Conservation (phyloP, 805 yeast species). For the Candida sithepensis region DNA sequence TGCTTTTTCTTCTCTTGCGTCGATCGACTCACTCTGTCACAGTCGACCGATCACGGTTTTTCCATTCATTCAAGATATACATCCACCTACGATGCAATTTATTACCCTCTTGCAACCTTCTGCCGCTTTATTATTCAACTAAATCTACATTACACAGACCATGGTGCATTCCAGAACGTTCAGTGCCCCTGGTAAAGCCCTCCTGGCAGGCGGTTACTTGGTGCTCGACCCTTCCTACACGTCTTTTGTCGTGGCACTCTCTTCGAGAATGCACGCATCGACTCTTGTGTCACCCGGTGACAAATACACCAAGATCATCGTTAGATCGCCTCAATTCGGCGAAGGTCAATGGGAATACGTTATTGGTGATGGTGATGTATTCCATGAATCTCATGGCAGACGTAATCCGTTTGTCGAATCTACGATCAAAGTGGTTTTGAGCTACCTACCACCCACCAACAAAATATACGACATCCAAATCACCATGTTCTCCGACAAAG, state of each 20-base stretch:
- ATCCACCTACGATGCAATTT: no score
- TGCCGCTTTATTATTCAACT: no score
- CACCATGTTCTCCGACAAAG: slow-evolving; percentile 78
- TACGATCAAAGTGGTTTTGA: slow-evolving; percentile 51
- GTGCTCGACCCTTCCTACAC: slow-evolving; percentile 75
- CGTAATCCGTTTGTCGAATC: slow-evolving; percentile 75
- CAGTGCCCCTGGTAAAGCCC: slow-evolving; percentile 95
- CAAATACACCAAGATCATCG: slow-evolving; percentile 32
- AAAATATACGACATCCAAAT: slow-evolving; percentile 39
- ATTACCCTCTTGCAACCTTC: no score
- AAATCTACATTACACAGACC: no score
- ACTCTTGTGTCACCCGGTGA: slow-evolving; percentile 7
- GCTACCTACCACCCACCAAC: slow-evolving; percentile 41
- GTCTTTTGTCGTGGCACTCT: slow-evolving; percentile 81
- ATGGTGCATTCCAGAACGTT: slow-evolving; percentile 41
- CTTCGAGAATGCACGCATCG: slow-evolving; percentile 84
- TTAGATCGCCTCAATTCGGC: slow-evolving; percentile 74
- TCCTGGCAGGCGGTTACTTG: slow-evolving; percentile 91
- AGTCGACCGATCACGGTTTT: no score
- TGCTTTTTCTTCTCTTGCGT: neutral
- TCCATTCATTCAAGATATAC: no score
- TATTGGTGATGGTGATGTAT: neutral
- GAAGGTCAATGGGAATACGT: slow-evolving; percentile 67
- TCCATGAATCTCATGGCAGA: slow-evolving; percentile 17
- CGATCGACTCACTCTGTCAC: neutral